phyloP scores from a whole-genome alignment of 306 rosid genomes.

The Corylus heterophylla region DNA sequence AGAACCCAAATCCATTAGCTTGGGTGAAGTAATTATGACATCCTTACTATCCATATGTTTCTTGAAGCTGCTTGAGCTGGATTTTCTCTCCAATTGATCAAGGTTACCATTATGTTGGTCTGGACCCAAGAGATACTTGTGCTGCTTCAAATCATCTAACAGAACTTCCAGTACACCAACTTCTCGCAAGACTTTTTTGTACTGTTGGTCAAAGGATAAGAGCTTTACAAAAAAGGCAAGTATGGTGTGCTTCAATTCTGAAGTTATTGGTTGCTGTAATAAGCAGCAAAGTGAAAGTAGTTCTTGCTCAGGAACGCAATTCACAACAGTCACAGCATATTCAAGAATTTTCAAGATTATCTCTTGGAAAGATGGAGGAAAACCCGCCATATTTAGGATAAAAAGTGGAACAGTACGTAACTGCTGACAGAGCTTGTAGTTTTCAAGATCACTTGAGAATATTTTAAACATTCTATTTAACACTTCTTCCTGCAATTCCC shows the following conservation, averaged over 20 bases:
- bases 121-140: conserved; percentile 65
- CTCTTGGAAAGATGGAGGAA: conserved; percentile 84
- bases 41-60: conserved; percentile 76
- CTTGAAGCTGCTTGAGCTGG: conserved; percentile 69
- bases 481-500: conserved; percentile 95
- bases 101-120: conserved; percentile 53
- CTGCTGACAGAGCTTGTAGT: conserved; percentile 91
- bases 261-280: conserved; percentile 91
- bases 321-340: conserved; percentile 98
- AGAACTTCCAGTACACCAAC: conserved; percentile 98
- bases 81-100: conserved; percentile 58
- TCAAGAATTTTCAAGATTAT: conserved; percentile 95
- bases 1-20: conserved; percentile 70
- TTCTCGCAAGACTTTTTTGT: conserved; percentile 96
- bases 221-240: conserved; percentile 93
- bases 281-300: conserved; percentile 98
- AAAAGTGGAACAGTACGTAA: conserved; percentile 95
- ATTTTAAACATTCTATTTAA: conserved; percentile 92
- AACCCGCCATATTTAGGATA: conserved; percentile 91
- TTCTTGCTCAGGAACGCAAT: conserved; percentile 98
- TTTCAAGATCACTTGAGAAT: conserved; percentile 93
- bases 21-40: conserved; percentile 85
- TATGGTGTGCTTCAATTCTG: conserved; percentile 83
- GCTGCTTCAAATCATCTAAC: conserved; percentile 91
- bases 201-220: conserved; percentile 96